phyloP scores from a whole-genome alignment of 805 yeast genomes.

The Debaryomyces tyrocola region DNA sequence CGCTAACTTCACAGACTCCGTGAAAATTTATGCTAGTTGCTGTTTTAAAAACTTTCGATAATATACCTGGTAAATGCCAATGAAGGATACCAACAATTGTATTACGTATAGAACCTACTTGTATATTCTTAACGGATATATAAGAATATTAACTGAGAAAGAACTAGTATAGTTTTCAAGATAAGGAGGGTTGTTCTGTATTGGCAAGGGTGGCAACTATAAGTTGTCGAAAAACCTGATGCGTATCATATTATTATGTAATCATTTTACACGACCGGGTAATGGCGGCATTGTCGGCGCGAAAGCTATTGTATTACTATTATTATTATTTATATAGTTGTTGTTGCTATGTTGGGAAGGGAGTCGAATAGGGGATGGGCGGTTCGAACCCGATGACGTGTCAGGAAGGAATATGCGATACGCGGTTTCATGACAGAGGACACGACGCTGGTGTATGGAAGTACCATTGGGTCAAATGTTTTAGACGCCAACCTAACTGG shows the following conservation, averaged over 20 bases:
- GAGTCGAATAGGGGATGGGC: background rate
- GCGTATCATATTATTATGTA: background rate
- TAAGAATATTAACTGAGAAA: background rate
- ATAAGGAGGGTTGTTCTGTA: slow-evolving; percentile 1
- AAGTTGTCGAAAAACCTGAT: background rate
- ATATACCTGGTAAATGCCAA: slow-evolving; percentile 6
- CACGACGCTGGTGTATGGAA: too few species aligned
- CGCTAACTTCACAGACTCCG: slow-evolving; percentile 1
- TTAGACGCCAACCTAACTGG: too few species aligned
- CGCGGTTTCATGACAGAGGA: too few species aligned
- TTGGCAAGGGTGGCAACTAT: background rate
- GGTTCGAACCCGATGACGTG: too few species aligned
- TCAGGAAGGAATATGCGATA: too few species aligned
- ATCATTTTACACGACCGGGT: background rate
- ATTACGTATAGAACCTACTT: background rate
- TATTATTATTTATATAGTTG: too few species aligned
- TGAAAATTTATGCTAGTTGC: too few species aligned
- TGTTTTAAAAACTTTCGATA: too few species aligned
- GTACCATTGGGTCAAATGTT: too few species aligned
- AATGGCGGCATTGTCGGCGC: background rate
- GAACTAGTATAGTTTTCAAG: background rate
- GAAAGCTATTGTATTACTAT: too few species aligned
- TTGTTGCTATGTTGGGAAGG: background rate
- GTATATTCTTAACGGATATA: background rate
- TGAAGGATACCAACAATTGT: slow-evolving; percentile 7